A percentile compares a stretch with the other conserved stretches of the same genome.
phyloP scores from a whole-genome alignment of 179 eudicot genomes.

The Carnegiea gigantea region DNA sequence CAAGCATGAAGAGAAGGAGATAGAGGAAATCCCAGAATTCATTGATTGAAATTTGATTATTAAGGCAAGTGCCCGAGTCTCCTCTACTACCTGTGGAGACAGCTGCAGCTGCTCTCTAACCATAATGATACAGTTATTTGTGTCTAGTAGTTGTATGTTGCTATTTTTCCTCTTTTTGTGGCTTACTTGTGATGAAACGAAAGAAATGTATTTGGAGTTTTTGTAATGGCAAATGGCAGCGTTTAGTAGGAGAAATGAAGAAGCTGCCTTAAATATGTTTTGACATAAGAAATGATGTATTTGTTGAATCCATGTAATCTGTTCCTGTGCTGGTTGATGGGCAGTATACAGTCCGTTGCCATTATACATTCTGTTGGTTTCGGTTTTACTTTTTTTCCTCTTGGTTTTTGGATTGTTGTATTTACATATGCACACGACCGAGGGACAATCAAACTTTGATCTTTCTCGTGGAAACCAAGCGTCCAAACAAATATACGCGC shows the following conservation, averaged over 20 bases:
- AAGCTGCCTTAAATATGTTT: conserved; percentile 18
- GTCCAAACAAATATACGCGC: too few species aligned
- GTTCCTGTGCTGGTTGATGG: conserved; percentile 17
- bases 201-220: neutral
- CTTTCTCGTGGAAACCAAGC: too few species aligned
- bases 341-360: conserved; percentile 15
- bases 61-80: conserved; percentile 30
- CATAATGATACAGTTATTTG: neutral
- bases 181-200: conserved; percentile 9
- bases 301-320: conserved; percentile 8
- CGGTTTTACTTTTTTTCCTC: too few species aligned
- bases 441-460: too few species aligned
- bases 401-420: too few species aligned
- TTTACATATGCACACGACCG: too few species aligned
- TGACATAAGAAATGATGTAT: conserved; percentile 10
- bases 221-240: conserved; percentile 26
- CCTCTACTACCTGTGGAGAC: conserved; percentile 13
- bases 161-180: neutral
- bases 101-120: conserved; percentile 24
- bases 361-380: neutral
- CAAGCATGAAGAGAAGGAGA: conserved; percentile 3
- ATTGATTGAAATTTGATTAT: conserved; percentile 27
- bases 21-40: conserved; percentile 15
- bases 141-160: neutral
- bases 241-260: neutral